These are phyloP conservation scores for Botrytis hyacinthi DNA, from an alignment of 2,329 filamentous ascomycete species.

Conservation along the genomic window DNA sequence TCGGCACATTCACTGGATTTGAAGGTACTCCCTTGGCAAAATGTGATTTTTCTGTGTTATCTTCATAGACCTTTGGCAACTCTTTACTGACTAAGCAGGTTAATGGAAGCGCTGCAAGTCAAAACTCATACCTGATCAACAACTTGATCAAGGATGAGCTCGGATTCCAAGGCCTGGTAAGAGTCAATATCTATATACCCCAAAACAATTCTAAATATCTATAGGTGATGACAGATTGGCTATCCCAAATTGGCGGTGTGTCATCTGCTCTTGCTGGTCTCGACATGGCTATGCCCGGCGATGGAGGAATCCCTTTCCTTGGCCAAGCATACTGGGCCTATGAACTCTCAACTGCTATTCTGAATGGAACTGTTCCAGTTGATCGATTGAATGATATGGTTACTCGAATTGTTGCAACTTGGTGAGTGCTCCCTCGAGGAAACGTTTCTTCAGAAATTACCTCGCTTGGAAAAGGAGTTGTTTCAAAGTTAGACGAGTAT, in stretches of 20 bases:
- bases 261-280: constrained; percentile 60
- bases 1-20: neutral
- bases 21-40: neutral
- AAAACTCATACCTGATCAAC: constrained; percentile 68
- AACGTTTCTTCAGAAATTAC: neutral
- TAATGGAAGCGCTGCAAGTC: constrained; percentile 64
- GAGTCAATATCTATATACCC: neutral
- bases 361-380: constrained; percentile 57
- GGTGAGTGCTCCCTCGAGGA: constrained; percentile 37
- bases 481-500: neutral
- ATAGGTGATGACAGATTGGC: constrained; percentile 69
- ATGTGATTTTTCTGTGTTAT: neutral
- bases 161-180: constrained; percentile 60
- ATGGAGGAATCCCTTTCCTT: constrained; percentile 50
- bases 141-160: constrained; percentile 71
- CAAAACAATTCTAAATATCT: constrained; percentile 19
- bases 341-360: constrained; percentile 52
- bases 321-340: constrained; percentile 55
- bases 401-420: constrained; percentile 56
- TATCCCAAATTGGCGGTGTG: constrained; percentile 59
- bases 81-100: constrained; percentile 26
- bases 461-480: neutral
- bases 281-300: constrained; percentile 70
- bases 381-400: constrained; percentile 57
- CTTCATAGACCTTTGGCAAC: neutral